Evolutionary conservation across 1,284 basidiomycete species (phyloP), one percentile per base, ranked within the genome.

Genomic region (Cronartium quercuum): DNA sequence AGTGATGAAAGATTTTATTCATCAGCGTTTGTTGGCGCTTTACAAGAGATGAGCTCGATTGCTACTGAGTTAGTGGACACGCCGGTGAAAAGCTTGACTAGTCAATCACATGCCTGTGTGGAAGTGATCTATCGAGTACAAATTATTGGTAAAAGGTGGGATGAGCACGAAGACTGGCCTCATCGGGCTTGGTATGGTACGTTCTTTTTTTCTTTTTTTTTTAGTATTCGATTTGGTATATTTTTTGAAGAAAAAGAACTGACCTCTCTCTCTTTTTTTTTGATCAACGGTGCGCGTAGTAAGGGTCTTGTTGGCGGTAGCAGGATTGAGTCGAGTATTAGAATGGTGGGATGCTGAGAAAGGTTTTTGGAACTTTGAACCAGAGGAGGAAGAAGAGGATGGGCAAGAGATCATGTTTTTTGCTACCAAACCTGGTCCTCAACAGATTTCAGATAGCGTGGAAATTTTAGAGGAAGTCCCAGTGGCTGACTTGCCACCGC

Each of bases 291-390:
- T 41, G 38, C 12, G 29, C 21, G 12, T 37, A 75, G 70, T 75
- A 42, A 65, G 73, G 57, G 60, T 96, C 34, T 86, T 97, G 7
- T 88, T 98, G 68, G 94, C 96, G n/a, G 90, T 98, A 65, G 96
- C 96, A 57, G 92, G 91, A 78, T 88, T 99, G 76, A 92, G 90
- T 81, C 90, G 96, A 74, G 95, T 98, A 37, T 89, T 98, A 76
- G 96, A 98, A 81, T 99, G 96, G 96, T 99, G 95, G 95, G 93
- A 97, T 63, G 95, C 95, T n/a, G 96, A 98, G 84, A 95, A 95
- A 81, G 92, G 94, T 77, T 98, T 98, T 83, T 99, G 96, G 96
- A 97, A 97, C 80, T 98, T 98, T 80, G 93, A 95, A 76, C 91
- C 94, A 67, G 83, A 83, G 68, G 91, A 93, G 69, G 83, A 83